These are phyloP conservation scores for Scheffersomyces segobiensis DNA, from an alignment of 1,139 yeast genomes.

Conservation along the genomic window DNA sequence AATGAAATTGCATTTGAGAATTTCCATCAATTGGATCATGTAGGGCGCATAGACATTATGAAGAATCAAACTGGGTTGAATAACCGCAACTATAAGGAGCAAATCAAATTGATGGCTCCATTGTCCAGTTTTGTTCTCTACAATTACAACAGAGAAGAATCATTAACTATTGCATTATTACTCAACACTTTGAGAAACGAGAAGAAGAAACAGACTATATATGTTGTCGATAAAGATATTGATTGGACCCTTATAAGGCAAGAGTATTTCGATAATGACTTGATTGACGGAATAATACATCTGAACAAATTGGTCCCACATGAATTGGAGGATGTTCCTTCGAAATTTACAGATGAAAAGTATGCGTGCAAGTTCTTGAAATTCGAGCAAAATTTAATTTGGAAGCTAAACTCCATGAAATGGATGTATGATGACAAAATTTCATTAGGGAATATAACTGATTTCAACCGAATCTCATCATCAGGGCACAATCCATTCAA, in stretches of 20 bases:
- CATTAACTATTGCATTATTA: slow-evolving; percentile 11
- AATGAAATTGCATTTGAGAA: slow-evolving; percentile 11
- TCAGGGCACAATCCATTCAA: slow-evolving; percentile 19
- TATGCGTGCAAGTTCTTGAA: slow-evolving; percentile 26
- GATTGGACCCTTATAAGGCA: slow-evolving; percentile 7
- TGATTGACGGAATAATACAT: slow-evolving; percentile 4
- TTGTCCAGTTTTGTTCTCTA: slow-evolving; percentile 36
- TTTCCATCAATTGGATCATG: slow-evolving; percentile 9
- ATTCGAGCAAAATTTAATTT: slow-evolving; percentile 39
- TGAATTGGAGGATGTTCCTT: neutral
- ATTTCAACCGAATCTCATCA: slow-evolving; percentile 24
- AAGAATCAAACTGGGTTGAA: slow-evolving; percentile 17
- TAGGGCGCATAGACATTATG: slow-evolving; percentile 4
- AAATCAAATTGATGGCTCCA: slow-evolving; percentile 33
- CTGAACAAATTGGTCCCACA: slow-evolving; percentile 4
- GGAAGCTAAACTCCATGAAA: slow-evolving; percentile 35
- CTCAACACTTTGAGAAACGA: slow-evolving; percentile 11
- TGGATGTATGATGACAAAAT: slow-evolving; percentile 26
- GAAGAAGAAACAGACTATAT: slow-evolving; percentile 7
- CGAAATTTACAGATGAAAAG: neutral
- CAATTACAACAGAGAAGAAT: slow-evolving; percentile 22
- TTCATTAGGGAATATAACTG: slow-evolving; percentile 36
- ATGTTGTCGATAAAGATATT: slow-evolving; percentile 9
- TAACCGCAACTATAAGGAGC: slow-evolving; percentile 34
- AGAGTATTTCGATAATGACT: slow-evolving; percentile 3